phyloP scores from a whole-genome alignment of 768 basidiomycete genomes.

The Mycena amicta region DNA sequence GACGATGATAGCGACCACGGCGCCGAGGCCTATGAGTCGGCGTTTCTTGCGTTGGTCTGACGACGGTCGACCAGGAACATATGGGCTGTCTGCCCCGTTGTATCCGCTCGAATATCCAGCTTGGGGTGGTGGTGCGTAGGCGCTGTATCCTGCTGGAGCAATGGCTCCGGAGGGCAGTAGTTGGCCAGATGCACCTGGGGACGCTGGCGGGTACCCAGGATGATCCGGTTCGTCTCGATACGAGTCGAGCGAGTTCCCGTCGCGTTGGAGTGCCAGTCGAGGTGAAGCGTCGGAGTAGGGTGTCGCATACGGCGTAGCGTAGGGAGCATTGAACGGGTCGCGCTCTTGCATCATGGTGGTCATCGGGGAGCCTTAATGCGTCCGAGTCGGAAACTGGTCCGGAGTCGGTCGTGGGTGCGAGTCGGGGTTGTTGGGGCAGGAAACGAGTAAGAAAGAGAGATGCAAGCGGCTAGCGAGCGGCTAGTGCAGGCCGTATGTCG shows the following conservation, averaged over 20 bases:
- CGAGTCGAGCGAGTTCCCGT: background rate
- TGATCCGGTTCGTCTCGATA: background rate
- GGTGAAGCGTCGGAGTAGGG: background rate
- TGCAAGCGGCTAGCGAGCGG: too few species aligned
- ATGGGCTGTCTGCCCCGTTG: background rate
- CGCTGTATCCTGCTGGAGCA: background rate
- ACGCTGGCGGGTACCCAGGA: background rate
- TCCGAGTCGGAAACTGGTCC: background rate
- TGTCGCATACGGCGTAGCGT: background rate
- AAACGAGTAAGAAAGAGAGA: too few species aligned
- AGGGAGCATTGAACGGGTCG: background rate
- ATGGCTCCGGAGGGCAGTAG: background rate
- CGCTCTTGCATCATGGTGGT: background rate
- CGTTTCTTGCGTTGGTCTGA: background rate
- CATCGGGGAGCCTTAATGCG: background rate
- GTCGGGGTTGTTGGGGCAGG: too few species aligned
- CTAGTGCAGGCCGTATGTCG: too few species aligned
- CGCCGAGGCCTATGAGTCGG: constrained; percentile 24
- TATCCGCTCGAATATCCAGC: background rate
- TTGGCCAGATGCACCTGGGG: background rate
- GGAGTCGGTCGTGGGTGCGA: too few species aligned
- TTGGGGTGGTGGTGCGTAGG: background rate
- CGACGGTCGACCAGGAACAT: background rate
- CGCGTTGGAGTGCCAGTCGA: background rate
- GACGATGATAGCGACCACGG: constrained; percentile 39